Base-by-base conservation (phyloP, 1,284 basidiomycete species). In the Vanrija pseudolonga region DNA sequence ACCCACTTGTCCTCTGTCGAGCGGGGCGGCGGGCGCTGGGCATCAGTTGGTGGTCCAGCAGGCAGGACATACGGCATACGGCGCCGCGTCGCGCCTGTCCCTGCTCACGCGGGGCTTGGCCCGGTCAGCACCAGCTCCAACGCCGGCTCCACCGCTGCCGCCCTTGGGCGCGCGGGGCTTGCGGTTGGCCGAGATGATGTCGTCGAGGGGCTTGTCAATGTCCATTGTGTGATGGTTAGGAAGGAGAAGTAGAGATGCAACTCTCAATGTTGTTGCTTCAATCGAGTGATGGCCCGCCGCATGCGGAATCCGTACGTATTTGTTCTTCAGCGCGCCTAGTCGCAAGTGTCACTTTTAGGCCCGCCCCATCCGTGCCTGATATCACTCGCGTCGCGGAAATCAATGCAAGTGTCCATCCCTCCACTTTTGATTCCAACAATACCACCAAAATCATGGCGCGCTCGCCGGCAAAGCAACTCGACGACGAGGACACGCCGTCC, bases 1-100 rank as follows among this genome's bases (percentile, higher is more conserved):
- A 72, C 67, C 76, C 76, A 77, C 50, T 66, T 65, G 11, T 73
- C 69, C 14, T 73, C 71, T 7, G 71, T 71, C 6, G 75, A 73
- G 26, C 71, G 59, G 11, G 71, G 66, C 20, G 74, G 68, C 4
- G 76, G 76, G 46, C 76, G 66, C 76, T 77, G 51, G 3, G 14
- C 43, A 23, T 42, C 20, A 53, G 47, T n/a, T n/a, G n/a, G 28
- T 32, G 22, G 22, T 32, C 49, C 11, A 19, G 50, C 28, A 36
- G 32, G 42, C 36, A 19, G n/a, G 26, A 51, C 66, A 32, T 39
- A 75, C 73, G 36, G 67, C 55, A 44, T 75, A 75, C 40, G 73
- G 72, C 6, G 63, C 62, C 3, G 54, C 55, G 18, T 59, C 60
- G 12, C 57, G 51, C n/a, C 59, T 36, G 26, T 55, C 62, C 20